Evolutionary conservation across 1,284 basidiomycete genomes (phyloP).

Genomic region (Leccinum glutinopallens): DNA sequence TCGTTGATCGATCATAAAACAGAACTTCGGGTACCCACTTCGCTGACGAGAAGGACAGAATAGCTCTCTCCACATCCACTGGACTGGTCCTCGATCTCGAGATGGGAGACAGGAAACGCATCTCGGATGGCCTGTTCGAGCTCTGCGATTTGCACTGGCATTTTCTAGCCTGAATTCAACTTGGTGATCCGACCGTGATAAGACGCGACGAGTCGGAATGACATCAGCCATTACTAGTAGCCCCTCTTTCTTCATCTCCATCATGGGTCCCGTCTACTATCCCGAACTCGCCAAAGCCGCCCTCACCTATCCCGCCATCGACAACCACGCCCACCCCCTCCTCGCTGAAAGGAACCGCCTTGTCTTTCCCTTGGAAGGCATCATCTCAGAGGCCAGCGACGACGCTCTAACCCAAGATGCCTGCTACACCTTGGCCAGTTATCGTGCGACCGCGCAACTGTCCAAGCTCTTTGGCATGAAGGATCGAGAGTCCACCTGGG

Average conservation of each 20-base stretch:
- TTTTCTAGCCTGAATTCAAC: slow-evolving; percentile 30
- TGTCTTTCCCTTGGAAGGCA: slow-evolving; percentile 56
- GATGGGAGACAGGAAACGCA: slow-evolving; percentile 60
- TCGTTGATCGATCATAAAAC: background rate
- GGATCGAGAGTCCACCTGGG: slow-evolving; percentile 52
- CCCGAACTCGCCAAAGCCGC: slow-evolving; percentile 34
- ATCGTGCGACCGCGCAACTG: slow-evolving; percentile 59
- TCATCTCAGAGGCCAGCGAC: slow-evolving; percentile 65
- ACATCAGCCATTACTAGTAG: background rate
- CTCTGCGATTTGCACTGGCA: slow-evolving; percentile 60
- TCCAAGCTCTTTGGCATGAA: slow-evolving; percentile 47
- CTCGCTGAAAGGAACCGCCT: slow-evolving; percentile 49
- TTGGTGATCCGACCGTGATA: slow-evolving; percentile 18
- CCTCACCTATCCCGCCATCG: slow-evolving; percentile 54
- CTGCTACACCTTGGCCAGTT: slow-evolving; percentile 56
- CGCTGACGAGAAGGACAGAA: slow-evolving; percentile 71
- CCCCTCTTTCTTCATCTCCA: slow-evolving; percentile 7
- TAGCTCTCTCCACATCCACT: slow-evolving; percentile 81
- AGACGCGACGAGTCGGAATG: slow-evolving; percentile 2
- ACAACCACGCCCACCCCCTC: slow-evolving; percentile 78
- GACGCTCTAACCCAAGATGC: slow-evolving; percentile 54
- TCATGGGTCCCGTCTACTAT: slow-evolving; percentile 35
- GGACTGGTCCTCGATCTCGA: slow-evolving; percentile 74
- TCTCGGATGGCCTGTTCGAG: slow-evolving; percentile 63
- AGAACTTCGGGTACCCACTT: slow-evolving; percentile 43